phyloP scores from a whole-genome alignment of 2,329 filamentous ascomycete genomes.

The Hymenoscyphus fraxineus region DNA sequence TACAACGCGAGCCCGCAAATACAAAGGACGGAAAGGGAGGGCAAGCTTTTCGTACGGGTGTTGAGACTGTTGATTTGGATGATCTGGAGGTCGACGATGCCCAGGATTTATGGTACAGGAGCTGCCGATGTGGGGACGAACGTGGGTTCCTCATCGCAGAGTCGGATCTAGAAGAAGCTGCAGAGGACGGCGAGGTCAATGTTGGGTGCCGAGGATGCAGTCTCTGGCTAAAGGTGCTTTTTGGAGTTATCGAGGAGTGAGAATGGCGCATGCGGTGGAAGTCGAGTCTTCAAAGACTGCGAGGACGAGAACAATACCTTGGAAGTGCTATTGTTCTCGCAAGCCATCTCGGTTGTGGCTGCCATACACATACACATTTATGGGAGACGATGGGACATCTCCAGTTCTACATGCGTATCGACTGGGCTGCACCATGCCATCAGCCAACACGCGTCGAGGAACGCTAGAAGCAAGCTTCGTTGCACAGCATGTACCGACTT shows the following conservation, averaged over 20 bases:
- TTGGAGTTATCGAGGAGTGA: conserved; percentile 48
- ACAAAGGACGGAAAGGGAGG: conserved; percentile 18
- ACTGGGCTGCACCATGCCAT: background rate
- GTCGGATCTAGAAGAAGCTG: conserved; percentile 55
- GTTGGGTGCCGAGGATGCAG: conserved; percentile 65
- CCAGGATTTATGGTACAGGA: conserved; percentile 47
- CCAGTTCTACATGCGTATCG: background rate
- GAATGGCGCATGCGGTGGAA: background rate
- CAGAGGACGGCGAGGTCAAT: conserved; percentile 56
- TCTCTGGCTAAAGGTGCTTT: conserved; percentile 62
- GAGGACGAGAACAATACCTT: background rate
- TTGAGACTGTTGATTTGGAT: conserved; percentile 63
- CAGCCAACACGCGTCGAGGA: background rate
- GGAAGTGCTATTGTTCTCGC: background rate
- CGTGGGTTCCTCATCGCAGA: conserved; percentile 58
- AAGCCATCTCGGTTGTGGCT: background rate
- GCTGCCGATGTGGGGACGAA: conserved; percentile 62
- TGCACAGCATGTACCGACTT: conserved; percentile 27
- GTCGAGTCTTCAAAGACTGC: background rate
- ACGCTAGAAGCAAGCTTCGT: background rate
- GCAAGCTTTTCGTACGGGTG: conserved; percentile 50
- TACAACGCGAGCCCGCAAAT: conserved; percentile 23
- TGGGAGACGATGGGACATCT: background rate
- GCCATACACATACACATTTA: background rate
- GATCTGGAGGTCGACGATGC: conserved; percentile 54